Percentiles rank a stretch among this genome's conserved stretches.
phyloP scores from a whole-genome alignment of 768 basidiomycete genomes.

The Tulasnella sp. region DNA sequence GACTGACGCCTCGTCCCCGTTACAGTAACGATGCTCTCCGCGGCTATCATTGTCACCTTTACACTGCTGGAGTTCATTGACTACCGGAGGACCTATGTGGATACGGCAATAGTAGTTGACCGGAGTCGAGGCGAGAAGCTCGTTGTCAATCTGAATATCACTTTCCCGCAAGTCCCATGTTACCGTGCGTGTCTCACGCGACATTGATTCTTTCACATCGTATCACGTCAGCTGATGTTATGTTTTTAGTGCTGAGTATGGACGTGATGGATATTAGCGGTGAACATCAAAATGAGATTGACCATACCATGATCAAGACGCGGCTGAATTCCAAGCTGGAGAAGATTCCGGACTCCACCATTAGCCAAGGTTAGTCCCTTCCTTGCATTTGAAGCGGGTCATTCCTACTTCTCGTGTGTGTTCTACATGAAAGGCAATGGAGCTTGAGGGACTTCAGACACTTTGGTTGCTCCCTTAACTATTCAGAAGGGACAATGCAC shows the following conservation, averaged over 20 bases:
- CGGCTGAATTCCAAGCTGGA: constrained; percentile 53
- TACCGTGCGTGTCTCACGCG: constrained; percentile 55
- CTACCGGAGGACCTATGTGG: constrained; percentile 75
- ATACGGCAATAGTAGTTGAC: constrained; percentile 92
- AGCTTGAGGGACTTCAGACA: constrained; percentile 28
- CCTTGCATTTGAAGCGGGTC: background rate
- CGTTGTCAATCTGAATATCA: constrained; percentile 81
- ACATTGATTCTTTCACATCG: background rate
- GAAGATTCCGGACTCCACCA: constrained; percentile 30
- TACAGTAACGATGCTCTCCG: constrained; percentile 81
- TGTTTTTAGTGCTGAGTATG: constrained; percentile 73
- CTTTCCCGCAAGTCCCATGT: constrained; percentile 94
- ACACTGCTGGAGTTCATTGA: constrained; percentile 92
- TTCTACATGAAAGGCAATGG: background rate
- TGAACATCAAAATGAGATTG: constrained; percentile 81
- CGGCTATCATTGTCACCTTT: constrained; percentile 84
- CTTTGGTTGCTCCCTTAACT: constrained; percentile 21
- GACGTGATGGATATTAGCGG: constrained; percentile 99
- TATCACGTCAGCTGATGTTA: background rate
- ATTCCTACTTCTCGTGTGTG: no score
- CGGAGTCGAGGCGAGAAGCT: constrained; percentile 89
- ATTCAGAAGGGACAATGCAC: no score
- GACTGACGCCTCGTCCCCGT: background rate
- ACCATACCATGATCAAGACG: constrained; percentile 80
- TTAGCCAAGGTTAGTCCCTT: constrained; percentile 11